Conservation (phyloP, 257 asterid genomes). For the Ligustrum vulgare region DNA sequence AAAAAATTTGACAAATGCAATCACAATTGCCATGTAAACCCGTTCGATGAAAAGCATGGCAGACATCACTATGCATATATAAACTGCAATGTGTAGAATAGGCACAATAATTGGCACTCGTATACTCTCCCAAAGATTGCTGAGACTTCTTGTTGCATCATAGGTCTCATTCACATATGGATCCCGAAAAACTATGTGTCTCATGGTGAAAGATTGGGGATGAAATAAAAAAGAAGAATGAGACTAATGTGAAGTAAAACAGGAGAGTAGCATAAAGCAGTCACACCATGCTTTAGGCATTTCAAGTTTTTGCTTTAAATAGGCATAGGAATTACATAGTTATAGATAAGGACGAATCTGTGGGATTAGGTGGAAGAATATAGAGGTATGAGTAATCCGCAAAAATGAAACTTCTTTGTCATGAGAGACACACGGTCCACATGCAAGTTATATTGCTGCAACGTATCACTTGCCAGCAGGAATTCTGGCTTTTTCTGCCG, state of each 20-base stretch:
- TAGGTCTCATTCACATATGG: slow-evolving; percentile 38
- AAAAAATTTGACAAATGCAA: slow-evolving; percentile 54
- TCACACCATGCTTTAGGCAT: slow-evolving; percentile 25
- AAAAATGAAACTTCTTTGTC: slow-evolving; percentile 27
- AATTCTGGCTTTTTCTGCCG: slow-evolving; percentile 59
- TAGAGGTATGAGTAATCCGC: slow-evolving; percentile 33
- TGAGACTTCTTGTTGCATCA: slow-evolving; percentile 49
- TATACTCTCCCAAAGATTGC: slow-evolving; percentile 57
- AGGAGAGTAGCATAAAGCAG: slow-evolving; percentile 27
- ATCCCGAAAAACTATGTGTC: slow-evolving; percentile 43
- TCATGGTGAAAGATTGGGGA: slow-evolving; percentile 45
- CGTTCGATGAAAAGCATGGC: slow-evolving; percentile 82
- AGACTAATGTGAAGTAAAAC: slow-evolving; percentile 19
- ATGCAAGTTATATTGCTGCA: slow-evolving; percentile 71
- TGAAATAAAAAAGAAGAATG: slow-evolving; percentile 18
- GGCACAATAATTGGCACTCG: slow-evolving; percentile 71
- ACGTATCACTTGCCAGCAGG: slow-evolving; percentile 64
- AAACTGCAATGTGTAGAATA: slow-evolving; percentile 50
- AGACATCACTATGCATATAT: slow-evolving; percentile 73
- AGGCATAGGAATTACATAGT: slow-evolving; percentile 28
- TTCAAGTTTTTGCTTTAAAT: slow-evolving; percentile 41
- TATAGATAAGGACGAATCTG: slow-evolving; percentile 28
- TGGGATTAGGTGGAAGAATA: slow-evolving; percentile 43
- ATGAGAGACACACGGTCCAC: slow-evolving; percentile 74
- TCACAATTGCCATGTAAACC: slow-evolving; percentile 82